A percentile compares a stretch with the other conserved stretches of the same genome.
Evolutionary conservation across 106 monocot species (phyloP).

Genomic region (Iris macrosiphon): DNA sequence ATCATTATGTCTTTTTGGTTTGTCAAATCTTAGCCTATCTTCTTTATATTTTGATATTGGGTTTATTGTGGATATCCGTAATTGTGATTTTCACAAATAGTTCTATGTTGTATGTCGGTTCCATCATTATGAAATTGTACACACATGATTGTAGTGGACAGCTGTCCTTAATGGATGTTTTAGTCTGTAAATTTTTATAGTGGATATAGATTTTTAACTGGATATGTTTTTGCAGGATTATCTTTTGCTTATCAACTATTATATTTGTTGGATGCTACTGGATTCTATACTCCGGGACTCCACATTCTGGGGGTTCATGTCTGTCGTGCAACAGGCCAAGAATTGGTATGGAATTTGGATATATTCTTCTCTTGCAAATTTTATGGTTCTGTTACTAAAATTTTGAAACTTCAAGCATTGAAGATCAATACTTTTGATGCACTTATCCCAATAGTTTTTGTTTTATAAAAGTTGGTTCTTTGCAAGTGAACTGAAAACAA

Average conservation of each 20-base stretch:
- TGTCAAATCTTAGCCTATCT: no score
- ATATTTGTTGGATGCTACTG: slow-evolving; percentile 93
- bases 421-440: no score
- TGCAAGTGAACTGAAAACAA: no score
- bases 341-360: slow-evolving; percentile 53
- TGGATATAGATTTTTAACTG: neutral
- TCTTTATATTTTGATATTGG: no score
- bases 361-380: neutral
- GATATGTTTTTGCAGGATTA: slow-evolving; percentile 45
- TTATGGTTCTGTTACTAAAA: neutral
- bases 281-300: slow-evolving; percentile 61
- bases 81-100: no score
- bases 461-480: no score
- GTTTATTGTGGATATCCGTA: no score
- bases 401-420: neutral
- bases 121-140: no score
- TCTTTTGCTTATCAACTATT: slow-evolving; percentile 80
- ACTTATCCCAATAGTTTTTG: no score
- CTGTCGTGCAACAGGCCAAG: slow-evolving; percentile 89
- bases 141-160: no score
- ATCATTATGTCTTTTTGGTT: no score
- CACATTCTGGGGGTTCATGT: slow-evolving; percentile 87
- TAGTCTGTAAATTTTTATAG: neutral
- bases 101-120: no score
- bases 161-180: neutral